A percentile compares a stretch with the other conserved stretches of the same genome.
phyloP scores from a whole-genome alignment of 2,329 filamentous ascomycete genomes.

The Phyllosticta ampelicida region DNA sequence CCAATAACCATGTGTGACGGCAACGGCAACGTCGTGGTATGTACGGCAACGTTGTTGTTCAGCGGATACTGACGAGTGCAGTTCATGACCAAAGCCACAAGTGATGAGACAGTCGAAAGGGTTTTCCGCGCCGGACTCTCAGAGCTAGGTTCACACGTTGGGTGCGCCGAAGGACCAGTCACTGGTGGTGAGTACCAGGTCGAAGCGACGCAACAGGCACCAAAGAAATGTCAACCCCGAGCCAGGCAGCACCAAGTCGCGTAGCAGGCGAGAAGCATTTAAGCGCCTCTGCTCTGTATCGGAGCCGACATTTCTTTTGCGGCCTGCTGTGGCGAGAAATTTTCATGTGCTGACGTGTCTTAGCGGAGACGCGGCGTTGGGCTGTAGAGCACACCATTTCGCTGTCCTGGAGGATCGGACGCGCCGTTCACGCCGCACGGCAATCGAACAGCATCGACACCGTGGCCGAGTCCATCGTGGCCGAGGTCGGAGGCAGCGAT shows the following conservation, averaged over 20 bases:
- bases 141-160: slow-evolving; percentile 27
- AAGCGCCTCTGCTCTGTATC: not conserved
- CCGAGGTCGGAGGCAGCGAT: slow-evolving; percentile 30
- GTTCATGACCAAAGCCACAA: slow-evolving; percentile 27
- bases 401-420: slow-evolving; percentile 28
- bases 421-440: slow-evolving; percentile 25
- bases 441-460: slow-evolving; percentile 26
- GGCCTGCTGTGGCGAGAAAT: too few species aligned
- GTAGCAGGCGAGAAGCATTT: not conserved
- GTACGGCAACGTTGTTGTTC: not conserved
- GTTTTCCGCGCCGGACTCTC: slow-evolving; percentile 25
- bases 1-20: slow-evolving; percentile 31
- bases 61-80: not conserved
- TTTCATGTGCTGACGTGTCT: not conserved
- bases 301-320: slow-evolving; percentile 5
- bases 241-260: not conserved
- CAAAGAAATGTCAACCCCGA: not conserved
- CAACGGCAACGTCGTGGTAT: slow-evolving; percentile 28
- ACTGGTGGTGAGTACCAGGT: slow-evolving; percentile 16
- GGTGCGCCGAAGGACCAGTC: slow-evolving; percentile 27
- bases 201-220: too few species aligned
- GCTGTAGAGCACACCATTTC: slow-evolving; percentile 30
- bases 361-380: slow-evolving; percentile 25
- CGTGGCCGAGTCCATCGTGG: slow-evolving; percentile 30
- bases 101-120: slow-evolving; percentile 29